These are phyloP conservation scores for Porodaedalea pini DNA, from an alignment of 1,284 basidiomycete species.

Conservation along the genomic window DNA sequence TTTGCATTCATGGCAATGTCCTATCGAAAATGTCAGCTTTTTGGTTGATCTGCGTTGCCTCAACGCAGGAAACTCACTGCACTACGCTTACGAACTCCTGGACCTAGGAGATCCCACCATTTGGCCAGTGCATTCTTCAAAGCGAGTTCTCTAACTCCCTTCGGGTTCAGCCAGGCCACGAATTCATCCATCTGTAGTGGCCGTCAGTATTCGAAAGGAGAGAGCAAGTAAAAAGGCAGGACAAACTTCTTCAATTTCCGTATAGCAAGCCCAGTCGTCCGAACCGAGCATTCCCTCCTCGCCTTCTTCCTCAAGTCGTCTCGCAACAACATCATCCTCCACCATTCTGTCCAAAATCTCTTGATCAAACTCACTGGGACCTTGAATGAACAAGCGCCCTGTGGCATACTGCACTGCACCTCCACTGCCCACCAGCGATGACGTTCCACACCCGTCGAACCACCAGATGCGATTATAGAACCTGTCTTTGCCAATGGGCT, in stretches of 20 bases:
- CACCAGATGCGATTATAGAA: constrained; percentile 97
- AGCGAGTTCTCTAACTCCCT: constrained; percentile 83
- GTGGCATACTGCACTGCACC: constrained; percentile 82
- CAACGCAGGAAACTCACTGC: constrained; percentile 48
- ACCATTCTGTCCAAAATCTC: constrained; percentile 62
- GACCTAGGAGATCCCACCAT: constrained; percentile 84
- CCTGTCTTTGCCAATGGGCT: constrained; percentile 86
- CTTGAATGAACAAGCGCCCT: constrained; percentile 88
- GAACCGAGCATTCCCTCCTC: constrained; percentile 65
- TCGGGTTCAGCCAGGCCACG: constrained; percentile 85
- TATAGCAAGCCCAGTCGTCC: constrained; percentile 88
- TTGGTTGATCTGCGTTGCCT: neutral
- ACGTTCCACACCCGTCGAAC: constrained; percentile 94
- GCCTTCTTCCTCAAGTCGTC: constrained; percentile 74
- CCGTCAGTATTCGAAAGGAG: constrained; percentile 12
- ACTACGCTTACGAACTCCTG: constrained; percentile 73
- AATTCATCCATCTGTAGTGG: constrained; percentile 70
- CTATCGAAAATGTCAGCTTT: constrained; percentile 35
- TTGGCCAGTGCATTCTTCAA: constrained; percentile 77
- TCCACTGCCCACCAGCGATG: constrained; percentile 68
- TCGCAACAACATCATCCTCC: constrained; percentile 54
- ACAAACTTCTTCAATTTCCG: constrained; percentile 79
- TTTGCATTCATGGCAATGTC: constrained; percentile 64
- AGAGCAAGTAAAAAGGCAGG: constrained; percentile 12
- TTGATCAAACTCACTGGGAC: constrained; percentile 73